Evolutionary conservation across 257 asterid species (phyloP).

Genomic region (Euphrasia confusa): DNA sequence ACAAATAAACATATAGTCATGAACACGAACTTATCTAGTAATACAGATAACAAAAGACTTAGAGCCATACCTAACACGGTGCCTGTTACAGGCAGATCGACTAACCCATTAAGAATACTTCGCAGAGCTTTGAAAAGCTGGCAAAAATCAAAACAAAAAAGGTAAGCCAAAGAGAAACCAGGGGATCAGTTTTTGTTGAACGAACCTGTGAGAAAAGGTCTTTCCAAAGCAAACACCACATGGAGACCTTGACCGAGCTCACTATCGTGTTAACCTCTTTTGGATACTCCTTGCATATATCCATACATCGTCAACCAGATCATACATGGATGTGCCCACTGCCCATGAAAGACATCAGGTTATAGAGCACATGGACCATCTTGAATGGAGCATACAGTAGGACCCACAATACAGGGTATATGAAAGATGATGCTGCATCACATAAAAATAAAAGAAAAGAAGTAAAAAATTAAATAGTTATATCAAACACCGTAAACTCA

Average conservation of each 20-base stretch:
- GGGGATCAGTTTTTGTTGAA: neutral
- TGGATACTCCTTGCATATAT: slow-evolving; percentile 41
- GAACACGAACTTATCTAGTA: neutral
- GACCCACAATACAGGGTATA: slow-evolving; percentile 58
- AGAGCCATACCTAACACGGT: slow-evolving; percentile 59
- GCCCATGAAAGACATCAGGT: slow-evolving; percentile 31
- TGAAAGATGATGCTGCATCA: too few relatives aligned
- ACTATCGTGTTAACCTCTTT: slow-evolving; percentile 50
- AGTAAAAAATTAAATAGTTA: neutral
- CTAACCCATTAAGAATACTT: slow-evolving; percentile 67
- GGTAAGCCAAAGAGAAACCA: slow-evolving; percentile 10
- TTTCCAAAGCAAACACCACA: slow-evolving; percentile 84
- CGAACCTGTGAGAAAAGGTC: slow-evolving; percentile 81
- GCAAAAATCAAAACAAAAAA: neutral
- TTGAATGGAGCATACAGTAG: slow-evolving; percentile 30
- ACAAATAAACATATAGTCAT: slow-evolving; percentile 12
- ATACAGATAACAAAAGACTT: neutral
- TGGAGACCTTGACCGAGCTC: slow-evolving; percentile 48
- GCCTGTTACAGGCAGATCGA: slow-evolving; percentile 79
- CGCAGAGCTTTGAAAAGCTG: too few relatives aligned
- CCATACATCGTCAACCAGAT: slow-evolving; percentile 38
- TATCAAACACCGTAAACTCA: slow-evolving; percentile 26
- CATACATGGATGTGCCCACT: slow-evolving; percentile 31
- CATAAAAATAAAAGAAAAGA: neutral
- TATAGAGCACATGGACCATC: slow-evolving; percentile 34